Evolutionary conservation across 495 filamentous ascomycete species (phyloP), one percentile per base, ranked within the genome.

Genomic region (Trichoderma parareesei): DNA sequence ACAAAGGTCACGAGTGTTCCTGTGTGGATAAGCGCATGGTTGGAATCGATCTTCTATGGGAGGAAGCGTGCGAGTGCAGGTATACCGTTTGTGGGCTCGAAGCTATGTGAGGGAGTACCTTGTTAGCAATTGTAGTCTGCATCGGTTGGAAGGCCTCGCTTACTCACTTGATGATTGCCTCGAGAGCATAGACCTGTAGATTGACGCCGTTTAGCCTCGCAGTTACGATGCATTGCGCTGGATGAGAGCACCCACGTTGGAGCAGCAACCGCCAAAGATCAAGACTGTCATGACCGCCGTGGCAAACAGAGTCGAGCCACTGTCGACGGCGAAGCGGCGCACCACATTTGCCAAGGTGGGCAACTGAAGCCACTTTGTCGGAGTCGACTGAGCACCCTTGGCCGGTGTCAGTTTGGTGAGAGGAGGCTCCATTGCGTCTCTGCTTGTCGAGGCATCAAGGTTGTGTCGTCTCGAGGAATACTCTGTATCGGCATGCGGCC

Each of bases 221-320:
- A n/a, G 11, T 9, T 18, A 4, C 10, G 4, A 63, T 27, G 92
- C 90, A 90, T 92, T 68, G 46, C 18, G 20, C 64, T 72, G 64
- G 71, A 69, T 64, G 63, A 62, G 53, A 60, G 65, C 69, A 65
- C 76, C 74, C 35, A 98, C 94, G 81, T 98, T 99, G 40, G 92
- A 92, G 80, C 94, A 99, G 72, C 94, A 99, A 43, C 94, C 94
- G 46, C 95, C 94, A 73, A 98, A 97, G 60, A 98, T 98, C 64
- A 97, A 80, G 33, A 81, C 85, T n/a, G 91, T 78, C 80, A 96
- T 94, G 67, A 87, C 80, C 38, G 83, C 76, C 53, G 88, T 79
- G 64, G 83, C 84, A 8, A 90, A 76, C 87, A 87, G 88, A 69
- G 82, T 82, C 27, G 88, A 86, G 63, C 92, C 78, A 16, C 84